phyloP scores from a whole-genome alignment of 208 protist species.

The Lotmaria passim region DNA sequence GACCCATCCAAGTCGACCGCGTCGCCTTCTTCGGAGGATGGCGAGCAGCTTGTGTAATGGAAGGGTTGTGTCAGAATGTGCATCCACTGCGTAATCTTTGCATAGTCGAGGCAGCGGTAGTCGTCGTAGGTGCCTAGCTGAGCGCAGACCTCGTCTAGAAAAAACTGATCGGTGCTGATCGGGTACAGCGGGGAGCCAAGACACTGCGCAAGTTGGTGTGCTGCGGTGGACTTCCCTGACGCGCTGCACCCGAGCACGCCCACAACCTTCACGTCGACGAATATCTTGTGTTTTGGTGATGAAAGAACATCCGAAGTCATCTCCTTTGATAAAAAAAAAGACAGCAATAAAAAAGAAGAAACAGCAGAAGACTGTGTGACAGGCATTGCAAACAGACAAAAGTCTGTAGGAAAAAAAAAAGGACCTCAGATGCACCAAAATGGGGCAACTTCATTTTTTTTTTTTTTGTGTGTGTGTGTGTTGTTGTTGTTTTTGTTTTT shows the following conservation, averaged over 20 bases:
- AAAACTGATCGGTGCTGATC: conserved; percentile 60
- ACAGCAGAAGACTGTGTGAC: too few species aligned
- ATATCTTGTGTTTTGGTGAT: neutral
- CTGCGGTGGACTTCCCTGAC: conserved; percentile 57
- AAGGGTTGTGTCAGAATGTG: conserved; percentile 4
- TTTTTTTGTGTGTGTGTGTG: neutral
- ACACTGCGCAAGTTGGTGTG: conserved; percentile 37
- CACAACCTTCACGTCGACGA: conserved; percentile 24
- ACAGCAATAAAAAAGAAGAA: neutral
- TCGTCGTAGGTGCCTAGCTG: conserved; percentile 65
- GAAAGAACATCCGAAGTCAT: neutral
- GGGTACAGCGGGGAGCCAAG: conserved; percentile 56
- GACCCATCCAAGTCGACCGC: too few species aligned
- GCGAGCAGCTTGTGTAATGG: neutral
- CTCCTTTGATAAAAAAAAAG: neutral
- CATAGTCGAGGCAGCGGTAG: conserved; percentile 47
- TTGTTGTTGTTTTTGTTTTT: neutral
- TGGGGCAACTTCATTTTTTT: too few species aligned
- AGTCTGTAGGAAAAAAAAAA: too few species aligned
- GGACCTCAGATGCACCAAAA: neutral
- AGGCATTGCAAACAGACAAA: neutral
- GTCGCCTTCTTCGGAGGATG: neutral
- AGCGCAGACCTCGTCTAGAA: conserved; percentile 34
- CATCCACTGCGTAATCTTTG: conserved; percentile 28
- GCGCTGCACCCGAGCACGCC: conserved; percentile 64